Evolutionary conservation across 306 rosid species (phyloP), one percentile per base, ranked within the genome.

Genomic region (Trifolium dubium): DNA sequence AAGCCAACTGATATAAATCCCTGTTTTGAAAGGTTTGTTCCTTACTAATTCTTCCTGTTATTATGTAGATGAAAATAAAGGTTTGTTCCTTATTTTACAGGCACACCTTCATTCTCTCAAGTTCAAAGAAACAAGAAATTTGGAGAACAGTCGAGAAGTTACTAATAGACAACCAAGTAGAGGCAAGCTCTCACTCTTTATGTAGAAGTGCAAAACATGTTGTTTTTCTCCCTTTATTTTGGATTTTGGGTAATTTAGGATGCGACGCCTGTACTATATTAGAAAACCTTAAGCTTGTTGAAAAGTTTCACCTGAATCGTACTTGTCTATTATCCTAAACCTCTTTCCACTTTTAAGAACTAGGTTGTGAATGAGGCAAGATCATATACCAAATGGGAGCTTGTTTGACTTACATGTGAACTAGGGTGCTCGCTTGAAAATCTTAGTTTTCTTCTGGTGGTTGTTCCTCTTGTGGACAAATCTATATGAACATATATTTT

Each of bases 81-180:
- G 56, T 59, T 54, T 66, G 53, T 75, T 55, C 61, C 69, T 37
- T 65, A 37, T 76, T 66, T 74, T 14, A 89, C 92, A 94, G 99
- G 96, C 99, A 94, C 86, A 94, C 92, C 47, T 94, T 83, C 85
- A 64, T 87, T 86, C 96, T 94, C 79, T 84, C 97, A 30, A 82
- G 77, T 77, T 43, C 60, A 19, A 88, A 86, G 86, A 94, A 92
- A 75, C 90, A 87, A 72, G 84, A 86, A 72, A 88, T 94, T 71
- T 94, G 99, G 98, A 76, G 86, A 72, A 92, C 93, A 7, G 97
- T 92, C 79, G 98, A 94, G 88, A 88, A 88, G 88, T 86, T 94
- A 63, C 92, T 94, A 3, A 78, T 87, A 64, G 99, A 94, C 95
- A 92, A 87, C 87, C 99, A 94, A 94, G 97, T 94, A 40, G 99